These are phyloP conservation scores for Mucor saturninus DNA, from an alignment of 371 early-diverging fungal species.

Conservation along the genomic window DNA sequence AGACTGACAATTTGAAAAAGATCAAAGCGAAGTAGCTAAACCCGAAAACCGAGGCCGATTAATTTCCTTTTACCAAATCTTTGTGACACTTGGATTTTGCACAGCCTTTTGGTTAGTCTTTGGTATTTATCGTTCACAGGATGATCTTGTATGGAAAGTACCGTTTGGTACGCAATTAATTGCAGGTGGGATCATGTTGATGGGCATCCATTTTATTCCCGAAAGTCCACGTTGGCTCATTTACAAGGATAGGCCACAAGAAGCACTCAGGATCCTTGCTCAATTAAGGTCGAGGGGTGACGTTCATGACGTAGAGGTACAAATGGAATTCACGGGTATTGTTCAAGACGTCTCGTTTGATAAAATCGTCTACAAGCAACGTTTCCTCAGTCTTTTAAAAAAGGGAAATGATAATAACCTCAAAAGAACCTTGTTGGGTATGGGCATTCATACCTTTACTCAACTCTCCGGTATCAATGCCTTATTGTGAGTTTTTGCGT, in stretches of 20 bases:
- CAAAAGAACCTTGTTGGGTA: constrained; percentile 69
- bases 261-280: constrained; percentile 74
- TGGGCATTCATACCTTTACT: constrained; percentile 73
- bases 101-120: constrained; percentile 50
- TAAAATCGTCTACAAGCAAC: constrained; percentile 70
- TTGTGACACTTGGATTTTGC: constrained; percentile 73
- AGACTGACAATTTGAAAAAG: constrained; percentile 13
- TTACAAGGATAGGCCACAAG: constrained; percentile 61
- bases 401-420: constrained; percentile 60
- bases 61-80: constrained; percentile 88
- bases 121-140: constrained; percentile 28
- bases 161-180: constrained; percentile 80
- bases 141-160: constrained; percentile 57
- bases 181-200: constrained; percentile 69
- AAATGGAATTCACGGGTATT: constrained; percentile 73
- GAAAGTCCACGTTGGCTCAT: constrained; percentile 92
- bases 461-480: constrained; percentile 82
- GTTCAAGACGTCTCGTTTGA: constrained; percentile 76
- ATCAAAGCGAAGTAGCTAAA: constrained; percentile 90
- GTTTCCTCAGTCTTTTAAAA: constrained; percentile 49
- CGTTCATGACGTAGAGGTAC: constrained; percentile 25
- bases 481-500: constrained; percentile 64
- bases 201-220: constrained; percentile 74
- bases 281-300: constrained; percentile 54
- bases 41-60: constrained; percentile 86